Evolutionary conservation across 1,284 basidiomycete species (phyloP), one percentile per base, ranked within the genome.

Genomic region (Sanghuangporus sanghuang): DNA sequence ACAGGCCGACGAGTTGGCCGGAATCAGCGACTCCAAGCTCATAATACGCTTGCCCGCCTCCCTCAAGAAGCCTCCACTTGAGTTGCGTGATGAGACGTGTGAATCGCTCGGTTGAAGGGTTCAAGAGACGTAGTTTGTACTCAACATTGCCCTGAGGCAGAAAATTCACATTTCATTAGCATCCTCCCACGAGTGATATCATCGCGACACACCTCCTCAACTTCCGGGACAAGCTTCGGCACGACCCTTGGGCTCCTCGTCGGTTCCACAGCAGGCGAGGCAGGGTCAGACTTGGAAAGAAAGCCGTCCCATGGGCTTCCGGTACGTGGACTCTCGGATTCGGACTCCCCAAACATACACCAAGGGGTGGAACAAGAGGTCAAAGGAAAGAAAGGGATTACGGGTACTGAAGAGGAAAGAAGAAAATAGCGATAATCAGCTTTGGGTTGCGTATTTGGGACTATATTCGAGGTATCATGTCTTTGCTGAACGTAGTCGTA

Each of bases 1-100:
- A 79, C 6, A 97, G 82, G 0, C 95, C 95, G 50, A 96, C 82
- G 16, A 97, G 85, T 2, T 87, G 84, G 1, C 95, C 95, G 3
- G 90, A 90, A 72, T 97, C 95, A 40, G 87, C 83, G 0, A 97
- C 89, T 14, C 95, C 95, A 16, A 97, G 85, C 73, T 96, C 95
- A 70, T 97, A 97, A 73, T 94, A 92, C 0, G 95, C 94, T 71
- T 93, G 89, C 4, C 95, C 95, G 3, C 91, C 88, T 14, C 95
- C 95, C 74, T 96, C 92, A 57, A 95, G 86, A 3, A 97, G 82
- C 3, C 95, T 84, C 95, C 95, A 97, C 74, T 96, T 95, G 75
- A 96, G 86, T 76, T 97, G 95, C 1, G 95, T 96, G 62, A 95
- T 90, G 16, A 97, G 87, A 46, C 89, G 83, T 3, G 84, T 81